Evolutionary conservation across 805 yeast species (phyloP).

Genomic region (Teunomyces gatunensis): DNA sequence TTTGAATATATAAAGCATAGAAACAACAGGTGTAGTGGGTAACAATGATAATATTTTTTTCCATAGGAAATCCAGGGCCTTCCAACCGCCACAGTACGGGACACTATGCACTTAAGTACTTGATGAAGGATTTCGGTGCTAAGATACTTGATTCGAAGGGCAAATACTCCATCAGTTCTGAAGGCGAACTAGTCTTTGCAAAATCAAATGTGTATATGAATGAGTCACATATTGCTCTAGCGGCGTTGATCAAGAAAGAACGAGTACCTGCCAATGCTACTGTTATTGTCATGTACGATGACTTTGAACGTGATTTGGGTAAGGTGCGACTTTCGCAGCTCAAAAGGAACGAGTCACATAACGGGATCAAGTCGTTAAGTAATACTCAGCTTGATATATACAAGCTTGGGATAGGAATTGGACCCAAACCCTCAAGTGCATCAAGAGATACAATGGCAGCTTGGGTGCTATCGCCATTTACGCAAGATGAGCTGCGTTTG

Average conservation of each 20-base stretch:
- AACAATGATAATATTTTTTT: slow-evolving; percentile 19
- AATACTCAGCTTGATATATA: slow-evolving; percentile 12
- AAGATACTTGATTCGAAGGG: slow-evolving; percentile 27
- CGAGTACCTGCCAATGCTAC: slow-evolving; percentile 11
- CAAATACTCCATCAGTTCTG: slow-evolving; percentile 26
- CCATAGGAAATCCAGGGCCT: slow-evolving; percentile 43
- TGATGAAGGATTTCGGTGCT: slow-evolving; percentile 25
- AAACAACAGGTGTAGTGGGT: neutral
- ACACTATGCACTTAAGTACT: slow-evolving; percentile 28
- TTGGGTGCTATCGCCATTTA: slow-evolving; percentile 41
- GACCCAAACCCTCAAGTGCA: slow-evolving; percentile 41
- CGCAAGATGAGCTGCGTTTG: slow-evolving; percentile 18
- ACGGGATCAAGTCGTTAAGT: slow-evolving; percentile 32
- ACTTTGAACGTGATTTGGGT: slow-evolving; percentile 35
- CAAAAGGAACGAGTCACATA: slow-evolving; percentile 39
- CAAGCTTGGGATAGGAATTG: slow-evolving; percentile 39
- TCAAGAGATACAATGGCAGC: slow-evolving; percentile 32
- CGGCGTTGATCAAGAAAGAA: slow-evolving; percentile 21
- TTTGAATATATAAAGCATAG: neutral
- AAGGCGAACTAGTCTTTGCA: slow-evolving; percentile 24
- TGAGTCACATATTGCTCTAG: slow-evolving; percentile 33
- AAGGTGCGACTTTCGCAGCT: slow-evolving; percentile 26
- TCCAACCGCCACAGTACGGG: slow-evolving; percentile 41
- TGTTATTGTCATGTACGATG: slow-evolving; percentile 33
- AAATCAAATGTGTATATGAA: slow-evolving; percentile 41